These are phyloP conservation scores for Deuterostichococcus epilithicus DNA, from an alignment of 139 green algal species.

Conservation along the genomic window DNA sequence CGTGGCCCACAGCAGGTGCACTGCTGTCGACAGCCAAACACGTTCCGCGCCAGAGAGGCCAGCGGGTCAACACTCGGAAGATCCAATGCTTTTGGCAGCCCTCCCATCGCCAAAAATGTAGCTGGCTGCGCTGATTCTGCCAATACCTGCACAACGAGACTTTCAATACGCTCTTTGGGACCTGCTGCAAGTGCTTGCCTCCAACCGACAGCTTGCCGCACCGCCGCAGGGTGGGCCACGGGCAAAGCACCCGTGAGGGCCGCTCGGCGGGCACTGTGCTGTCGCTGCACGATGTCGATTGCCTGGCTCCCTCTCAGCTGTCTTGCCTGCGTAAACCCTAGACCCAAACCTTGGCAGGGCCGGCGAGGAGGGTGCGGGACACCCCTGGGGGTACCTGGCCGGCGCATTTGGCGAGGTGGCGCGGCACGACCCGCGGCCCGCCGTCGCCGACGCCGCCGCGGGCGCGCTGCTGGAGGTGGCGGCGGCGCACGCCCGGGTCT, in stretches of 20 bases:
- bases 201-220: too few relatives aligned
- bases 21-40: too few relatives aligned
- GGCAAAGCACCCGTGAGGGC: not conserved
- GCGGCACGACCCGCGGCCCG: conserved; percentile 31
- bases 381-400: conserved; percentile 18
- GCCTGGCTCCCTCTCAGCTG: not conserved
- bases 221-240: not conserved
- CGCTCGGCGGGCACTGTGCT: not conserved
- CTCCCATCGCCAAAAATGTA: too few relatives aligned
- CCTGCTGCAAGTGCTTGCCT: too few relatives aligned
- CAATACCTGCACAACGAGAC: too few relatives aligned
- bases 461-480: conserved; percentile 37
- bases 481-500: conserved; percentile 21
- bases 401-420: conserved; percentile 20
- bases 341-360: not conserved
- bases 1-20: too few relatives aligned
- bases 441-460: conserved; percentile 30
- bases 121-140: too few relatives aligned
- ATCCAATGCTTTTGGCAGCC: too few relatives aligned
- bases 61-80: too few relatives aligned
- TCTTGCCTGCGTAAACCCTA: not conserved
- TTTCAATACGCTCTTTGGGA: too few relatives aligned
- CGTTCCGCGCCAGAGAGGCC: too few relatives aligned
- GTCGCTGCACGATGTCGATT: not conserved
- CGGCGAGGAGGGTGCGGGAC: not conserved